Conservation (phyloP, 306 rosid genomes). For the Astragalus glycyphyllos region DNA sequence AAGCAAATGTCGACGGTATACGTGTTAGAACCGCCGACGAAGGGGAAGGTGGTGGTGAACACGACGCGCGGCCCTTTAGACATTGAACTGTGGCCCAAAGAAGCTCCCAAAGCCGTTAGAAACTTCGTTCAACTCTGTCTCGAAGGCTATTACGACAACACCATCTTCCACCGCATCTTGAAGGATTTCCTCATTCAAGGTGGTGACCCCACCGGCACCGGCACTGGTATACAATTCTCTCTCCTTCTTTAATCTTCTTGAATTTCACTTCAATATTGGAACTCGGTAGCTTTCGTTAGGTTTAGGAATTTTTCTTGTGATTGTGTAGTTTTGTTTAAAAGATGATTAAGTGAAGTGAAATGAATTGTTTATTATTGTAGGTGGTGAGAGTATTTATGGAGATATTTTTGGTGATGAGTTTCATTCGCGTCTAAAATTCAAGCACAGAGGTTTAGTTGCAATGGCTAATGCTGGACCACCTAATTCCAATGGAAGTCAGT, state of each 20-base stretch:
- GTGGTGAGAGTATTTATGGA: conserved; percentile 90
- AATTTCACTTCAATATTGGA: neutral
- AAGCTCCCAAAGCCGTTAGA: conserved; percentile 91
- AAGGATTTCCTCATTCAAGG: conserved; percentile 84
- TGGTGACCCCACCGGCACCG: conserved; percentile 92
- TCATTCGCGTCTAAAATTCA: conserved; percentile 87
- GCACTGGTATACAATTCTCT: conserved; percentile 60
- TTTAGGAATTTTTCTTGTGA: conserved; percentile 8
- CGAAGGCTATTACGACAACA: conserved; percentile 79
- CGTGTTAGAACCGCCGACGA: conserved; percentile 96
- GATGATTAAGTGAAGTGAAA: neutral
- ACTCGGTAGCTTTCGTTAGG: neutral
- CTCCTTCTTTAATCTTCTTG: neutral
- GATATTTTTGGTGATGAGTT: conserved; percentile 81
- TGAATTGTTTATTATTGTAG: conserved; percentile 43
- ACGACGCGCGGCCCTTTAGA: conserved; percentile 92
- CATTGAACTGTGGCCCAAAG: conserved; percentile 95
- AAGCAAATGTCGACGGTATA: conserved; percentile 82
- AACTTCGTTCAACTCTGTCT: conserved; percentile 99
- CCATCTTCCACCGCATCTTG: conserved; percentile 85
- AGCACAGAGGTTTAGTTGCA: conserved; percentile 90
- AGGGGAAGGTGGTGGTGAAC: conserved; percentile 82
- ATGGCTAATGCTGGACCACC: conserved; percentile 82
- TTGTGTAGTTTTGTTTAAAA: neutral
- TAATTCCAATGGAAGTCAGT: conserved; percentile 90